Percentiles rank a stretch among this genome's conserved stretches.
phyloP scores from a whole-genome alignment of 768 basidiomycete species.

The Podaxis sp. region DNA sequence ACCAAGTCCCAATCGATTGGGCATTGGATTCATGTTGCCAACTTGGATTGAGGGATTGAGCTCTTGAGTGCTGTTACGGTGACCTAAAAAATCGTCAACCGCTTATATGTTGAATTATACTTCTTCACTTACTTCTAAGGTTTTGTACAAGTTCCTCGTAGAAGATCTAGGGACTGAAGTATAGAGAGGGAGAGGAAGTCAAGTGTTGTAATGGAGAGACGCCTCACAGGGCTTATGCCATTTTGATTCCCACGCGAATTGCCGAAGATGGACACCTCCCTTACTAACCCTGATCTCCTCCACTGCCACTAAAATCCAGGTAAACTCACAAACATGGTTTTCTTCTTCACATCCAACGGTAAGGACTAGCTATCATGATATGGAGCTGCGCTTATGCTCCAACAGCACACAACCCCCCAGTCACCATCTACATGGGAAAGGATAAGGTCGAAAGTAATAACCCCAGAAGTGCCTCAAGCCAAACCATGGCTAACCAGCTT shows the following conservation, averaged over 20 bases:
- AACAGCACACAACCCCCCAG: slow-evolving; percentile 58
- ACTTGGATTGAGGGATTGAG: background rate
- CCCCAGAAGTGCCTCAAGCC: slow-evolving; percentile 5
- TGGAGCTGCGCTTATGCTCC: slow-evolving; percentile 1
- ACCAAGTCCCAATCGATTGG: slow-evolving; percentile 83
- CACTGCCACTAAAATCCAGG: background rate
- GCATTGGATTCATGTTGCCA: slow-evolving; percentile 45
- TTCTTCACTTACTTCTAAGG: background rate
- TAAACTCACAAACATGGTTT: slow-evolving; percentile 33
- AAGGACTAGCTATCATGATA: background rate
- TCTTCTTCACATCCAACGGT: slow-evolving; percentile 48
- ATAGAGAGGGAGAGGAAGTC: background rate
- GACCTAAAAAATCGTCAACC: background rate
- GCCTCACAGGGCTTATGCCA: slow-evolving; percentile 2
- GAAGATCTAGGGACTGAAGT: background rate
- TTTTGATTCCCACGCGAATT: slow-evolving; percentile 12
- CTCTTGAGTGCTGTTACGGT: background rate
- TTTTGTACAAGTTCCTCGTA: background rate
- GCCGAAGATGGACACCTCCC: slow-evolving; percentile 1
- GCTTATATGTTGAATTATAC: background rate
- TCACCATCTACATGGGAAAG: slow-evolving; percentile 86
- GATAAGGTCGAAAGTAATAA: slow-evolving; percentile 92
- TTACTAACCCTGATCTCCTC: background rate
- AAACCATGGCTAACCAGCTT: slow-evolving; percentile 17
- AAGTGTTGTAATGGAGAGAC: background rate